Percentiles rank a stretch among this genome's conserved stretches.
These are phyloP conservation scores for Gigaspora rosea DNA, from an alignment of 192 early-diverging fungal species.

Conservation along the genomic window DNA sequence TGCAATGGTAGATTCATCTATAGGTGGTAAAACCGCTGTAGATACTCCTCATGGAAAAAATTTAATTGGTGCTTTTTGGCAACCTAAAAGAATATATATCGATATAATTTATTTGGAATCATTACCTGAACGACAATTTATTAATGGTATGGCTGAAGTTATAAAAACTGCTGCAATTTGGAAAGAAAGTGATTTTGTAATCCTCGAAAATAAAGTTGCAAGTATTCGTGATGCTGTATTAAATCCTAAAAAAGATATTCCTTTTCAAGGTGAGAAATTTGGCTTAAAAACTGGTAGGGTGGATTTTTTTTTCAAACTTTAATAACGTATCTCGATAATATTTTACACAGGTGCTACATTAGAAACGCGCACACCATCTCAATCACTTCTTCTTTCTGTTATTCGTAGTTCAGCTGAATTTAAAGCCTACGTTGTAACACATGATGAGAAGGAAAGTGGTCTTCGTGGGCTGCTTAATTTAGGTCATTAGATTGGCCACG, in stretches of 20 bases:
- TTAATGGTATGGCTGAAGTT: conserved; percentile 97
- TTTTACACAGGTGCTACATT: conserved; percentile 49
- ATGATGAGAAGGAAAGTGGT: conserved; percentile 94
- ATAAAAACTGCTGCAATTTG: conserved; percentile 98
- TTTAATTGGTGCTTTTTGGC: conserved; percentile 94
- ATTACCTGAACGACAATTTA: conserved; percentile 88
- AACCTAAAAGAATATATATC: conserved; percentile 91
- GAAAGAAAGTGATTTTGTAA: conserved; percentile 82
- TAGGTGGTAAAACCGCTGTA: conserved; percentile 97
- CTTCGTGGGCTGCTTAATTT: conserved; percentile 95
- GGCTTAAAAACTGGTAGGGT: not conserved
- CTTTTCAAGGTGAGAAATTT: conserved; percentile 48
- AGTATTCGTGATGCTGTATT: conserved; percentile 77
- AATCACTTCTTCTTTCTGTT: conserved; percentile 75
- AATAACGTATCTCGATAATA: not conserved
- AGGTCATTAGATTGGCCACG: conserved; percentile 96
- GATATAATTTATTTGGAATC: conserved; percentile 84
- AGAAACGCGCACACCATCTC: conserved; percentile 62
- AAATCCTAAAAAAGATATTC: conserved; percentile 40
- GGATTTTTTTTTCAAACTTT: not conserved
- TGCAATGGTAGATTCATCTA: conserved; percentile 97
- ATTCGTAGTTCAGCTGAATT: conserved; percentile 86
- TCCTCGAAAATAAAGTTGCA: conserved; percentile 84
- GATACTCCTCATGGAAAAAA: conserved; percentile 96
- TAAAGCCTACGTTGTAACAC: conserved; percentile 93